A percentile compares a stretch with the other conserved stretches of the same genome.
These are phyloP conservation scores for Massarina eburnea DNA, from an alignment of 2,329 filamentous ascomycete genomes.

Conservation along the genomic window DNA sequence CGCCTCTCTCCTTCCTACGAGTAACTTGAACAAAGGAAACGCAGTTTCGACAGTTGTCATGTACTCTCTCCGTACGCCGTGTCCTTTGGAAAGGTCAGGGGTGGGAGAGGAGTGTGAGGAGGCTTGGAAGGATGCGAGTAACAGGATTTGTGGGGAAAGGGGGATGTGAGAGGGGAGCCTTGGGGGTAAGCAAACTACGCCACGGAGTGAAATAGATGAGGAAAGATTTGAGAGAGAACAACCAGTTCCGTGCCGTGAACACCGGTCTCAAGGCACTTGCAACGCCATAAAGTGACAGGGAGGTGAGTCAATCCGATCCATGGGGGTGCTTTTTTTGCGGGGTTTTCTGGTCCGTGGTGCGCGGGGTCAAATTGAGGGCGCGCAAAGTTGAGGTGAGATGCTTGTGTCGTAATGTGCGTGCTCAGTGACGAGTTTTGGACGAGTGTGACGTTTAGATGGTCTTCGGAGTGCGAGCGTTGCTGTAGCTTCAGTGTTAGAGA, in stretches of 20 bases:
- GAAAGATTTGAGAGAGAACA: slow-evolving; percentile 5
- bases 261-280: slow-evolving; percentile 11
- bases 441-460: slow-evolving; percentile 50
- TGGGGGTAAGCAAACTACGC: slow-evolving; percentile 29
- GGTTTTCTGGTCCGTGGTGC: slow-evolving; percentile 28
- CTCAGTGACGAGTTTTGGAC: slow-evolving; percentile 5
- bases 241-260: slow-evolving; percentile 9
- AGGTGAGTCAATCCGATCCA: slow-evolving; percentile 32
- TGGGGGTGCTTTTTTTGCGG: slow-evolving; percentile 28
- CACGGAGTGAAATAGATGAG: neutral
- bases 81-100: slow-evolving; percentile 2
- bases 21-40: slow-evolving; percentile 34
- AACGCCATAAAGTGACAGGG: slow-evolving; percentile 8
- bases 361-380: slow-evolving; percentile 23
- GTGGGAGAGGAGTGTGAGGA: slow-evolving; percentile 5
- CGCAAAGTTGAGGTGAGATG: slow-evolving; percentile 12
- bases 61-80: slow-evolving; percentile 34
- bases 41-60: slow-evolving; percentile 32
- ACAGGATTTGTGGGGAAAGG: neutral
- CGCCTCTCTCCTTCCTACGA: slow-evolving; percentile 10
- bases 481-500: slow-evolving; percentile 19
- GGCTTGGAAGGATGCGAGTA: neutral
- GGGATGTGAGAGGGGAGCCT: slow-evolving; percentile 12
- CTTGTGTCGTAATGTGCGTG: slow-evolving; percentile 12
- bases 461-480: slow-evolving; percentile 56